Conservation (phyloP, 495 filamentous ascomycete genomes). For the Penicilliopsis zonata region DNA sequence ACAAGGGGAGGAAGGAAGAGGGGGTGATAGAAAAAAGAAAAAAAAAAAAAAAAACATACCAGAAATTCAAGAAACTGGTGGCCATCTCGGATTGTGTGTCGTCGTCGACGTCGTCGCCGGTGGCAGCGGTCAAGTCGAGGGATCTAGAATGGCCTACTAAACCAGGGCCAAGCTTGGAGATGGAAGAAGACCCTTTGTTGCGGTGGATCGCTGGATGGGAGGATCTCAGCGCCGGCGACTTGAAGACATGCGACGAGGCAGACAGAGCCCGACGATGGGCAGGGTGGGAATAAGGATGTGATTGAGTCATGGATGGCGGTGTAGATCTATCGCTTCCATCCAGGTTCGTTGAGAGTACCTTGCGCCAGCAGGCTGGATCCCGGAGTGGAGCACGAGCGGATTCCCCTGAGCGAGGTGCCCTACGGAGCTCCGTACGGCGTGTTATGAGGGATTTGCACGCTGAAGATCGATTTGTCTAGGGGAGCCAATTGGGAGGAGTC, state of each 20-base stretch:
- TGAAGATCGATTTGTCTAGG: conserved; percentile 1
- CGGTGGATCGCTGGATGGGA: conserved; percentile 23
- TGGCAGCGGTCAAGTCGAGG: too few species aligned
- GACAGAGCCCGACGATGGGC: conserved; percentile 25
- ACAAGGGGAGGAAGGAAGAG: conserved; percentile 16
- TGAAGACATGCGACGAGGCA: conserved; percentile 21
- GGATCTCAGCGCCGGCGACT: conserved; percentile 11
- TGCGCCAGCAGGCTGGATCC: conserved; percentile 7
- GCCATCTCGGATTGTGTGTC: conserved; percentile 41
- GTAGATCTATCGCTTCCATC: conserved; percentile 16
- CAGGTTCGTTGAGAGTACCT: conserved; percentile 16
- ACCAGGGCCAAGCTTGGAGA: conserved; percentile 29
- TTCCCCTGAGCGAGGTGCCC: conserved; percentile 14
- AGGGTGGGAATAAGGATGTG: conserved; percentile 3
- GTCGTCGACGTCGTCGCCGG: conserved; percentile 23
- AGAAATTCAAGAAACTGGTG: conserved; percentile 53
- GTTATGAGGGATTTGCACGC: conserved; percentile 19
- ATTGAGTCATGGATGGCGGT: conserved; percentile 37
- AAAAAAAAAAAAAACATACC: conserved; percentile 33
- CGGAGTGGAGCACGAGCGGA: conserved; percentile 21
- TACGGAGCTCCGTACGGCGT: conserved; percentile 4
- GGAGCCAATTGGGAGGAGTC: background rate
- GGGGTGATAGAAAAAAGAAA: conserved; percentile 5
- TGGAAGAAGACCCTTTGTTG: conserved; percentile 24
- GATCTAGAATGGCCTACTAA: too few species aligned